These are phyloP conservation scores for Sugiyamaella valdiviana DNA, from an alignment of 805 yeast genomes.

Conservation along the genomic window DNA sequence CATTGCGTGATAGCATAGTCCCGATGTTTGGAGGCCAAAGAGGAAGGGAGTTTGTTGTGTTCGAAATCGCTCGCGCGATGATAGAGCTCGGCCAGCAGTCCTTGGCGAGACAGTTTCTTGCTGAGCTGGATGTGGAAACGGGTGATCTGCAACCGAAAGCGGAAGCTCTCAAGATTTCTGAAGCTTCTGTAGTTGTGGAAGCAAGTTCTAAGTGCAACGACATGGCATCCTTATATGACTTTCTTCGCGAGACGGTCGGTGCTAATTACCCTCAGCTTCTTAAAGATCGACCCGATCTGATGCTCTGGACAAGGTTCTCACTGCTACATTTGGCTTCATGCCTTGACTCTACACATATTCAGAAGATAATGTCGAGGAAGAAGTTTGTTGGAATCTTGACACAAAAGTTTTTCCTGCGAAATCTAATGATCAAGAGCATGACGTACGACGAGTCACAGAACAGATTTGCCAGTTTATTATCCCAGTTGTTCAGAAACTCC, in stretches of 20 bases:
- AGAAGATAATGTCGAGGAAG: not conserved
- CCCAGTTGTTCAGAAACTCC: not conserved
- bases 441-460: not conserved
- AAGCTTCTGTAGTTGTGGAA: not conserved
- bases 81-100: slow-evolving; percentile 13
- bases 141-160: too few species aligned
- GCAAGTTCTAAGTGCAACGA: not conserved
- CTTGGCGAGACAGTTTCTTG: slow-evolving; percentile 19
- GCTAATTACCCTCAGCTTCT: not conserved
- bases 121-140: slow-evolving; percentile 4
- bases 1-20: not conserved
- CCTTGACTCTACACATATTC: not conserved
- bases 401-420: too few species aligned
- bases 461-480: not conserved
- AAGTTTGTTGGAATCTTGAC: too few species aligned
- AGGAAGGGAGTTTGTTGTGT: slow-evolving; percentile 14
- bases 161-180: too few species aligned
- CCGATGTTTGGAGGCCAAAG: slow-evolving; percentile 11
- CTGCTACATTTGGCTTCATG: not conserved
- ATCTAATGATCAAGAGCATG: not conserved
- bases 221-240: not conserved
- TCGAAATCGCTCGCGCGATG: slow-evolving; percentile 15
- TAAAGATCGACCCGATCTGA: not conserved
- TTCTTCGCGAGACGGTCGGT: not conserved
- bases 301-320: not conserved